Conservation (phyloP, 2,329 filamentous ascomycete genomes). For the Nothopassalora personata region DNA sequence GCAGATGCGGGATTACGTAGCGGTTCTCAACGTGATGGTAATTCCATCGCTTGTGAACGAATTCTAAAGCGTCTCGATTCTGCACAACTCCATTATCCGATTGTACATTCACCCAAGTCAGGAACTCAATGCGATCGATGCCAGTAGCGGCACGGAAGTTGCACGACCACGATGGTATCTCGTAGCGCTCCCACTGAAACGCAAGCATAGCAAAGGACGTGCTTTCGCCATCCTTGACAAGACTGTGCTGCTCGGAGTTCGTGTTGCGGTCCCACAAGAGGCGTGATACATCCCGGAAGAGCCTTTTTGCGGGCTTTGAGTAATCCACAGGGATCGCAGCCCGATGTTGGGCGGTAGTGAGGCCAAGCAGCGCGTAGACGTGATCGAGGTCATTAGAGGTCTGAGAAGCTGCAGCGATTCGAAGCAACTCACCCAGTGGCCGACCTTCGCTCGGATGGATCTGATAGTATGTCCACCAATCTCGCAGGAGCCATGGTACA, state of each 20-base stretch:
- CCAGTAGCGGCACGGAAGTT: background rate
- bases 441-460: background rate
- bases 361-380: background rate
- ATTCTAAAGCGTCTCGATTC: too few species aligned
- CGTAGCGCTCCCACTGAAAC: background rate
- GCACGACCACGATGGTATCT: background rate
- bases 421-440: background rate
- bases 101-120: too few species aligned
- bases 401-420: background rate
- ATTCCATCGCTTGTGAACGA: too few species aligned
- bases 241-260: background rate
- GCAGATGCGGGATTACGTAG: too few species aligned
- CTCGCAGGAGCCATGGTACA: background rate
- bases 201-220: background rate
- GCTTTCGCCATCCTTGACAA: background rate
- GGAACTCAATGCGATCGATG: background rate
- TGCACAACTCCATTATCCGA: too few species aligned
- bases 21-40: too few species aligned
- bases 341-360: background rate
- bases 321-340: background rate
- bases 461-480: background rate
- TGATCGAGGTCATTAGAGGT: background rate
- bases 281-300: background rate
- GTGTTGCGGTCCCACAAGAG: background rate
- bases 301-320: background rate